Conservation (phyloP, 2,329 filamentous ascomycete genomes). For the Neonectria ditissima region DNA sequence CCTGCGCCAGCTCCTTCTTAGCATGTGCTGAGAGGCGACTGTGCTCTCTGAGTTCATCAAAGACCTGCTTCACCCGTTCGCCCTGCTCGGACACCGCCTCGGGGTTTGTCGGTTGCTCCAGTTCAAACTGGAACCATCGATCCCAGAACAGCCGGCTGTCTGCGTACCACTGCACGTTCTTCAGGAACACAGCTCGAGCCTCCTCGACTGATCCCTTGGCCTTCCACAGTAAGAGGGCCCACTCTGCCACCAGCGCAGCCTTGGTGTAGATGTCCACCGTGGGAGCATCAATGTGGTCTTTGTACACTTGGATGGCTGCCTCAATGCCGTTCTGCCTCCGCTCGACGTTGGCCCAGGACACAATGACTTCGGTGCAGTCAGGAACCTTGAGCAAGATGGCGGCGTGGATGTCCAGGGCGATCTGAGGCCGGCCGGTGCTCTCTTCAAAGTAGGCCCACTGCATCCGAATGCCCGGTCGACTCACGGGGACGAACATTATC, state of each 20-base stretch:
- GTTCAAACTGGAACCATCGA: slow-evolving; percentile 88
- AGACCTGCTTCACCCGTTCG: slow-evolving; percentile 82
- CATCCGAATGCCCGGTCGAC: slow-evolving; percentile 83
- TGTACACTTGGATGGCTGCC: slow-evolving; percentile 85
- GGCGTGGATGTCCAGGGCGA: slow-evolving; percentile 86
- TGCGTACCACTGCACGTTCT: slow-evolving; percentile 85
- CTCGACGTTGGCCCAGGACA: slow-evolving; percentile 87
- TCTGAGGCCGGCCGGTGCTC: slow-evolving; percentile 78
- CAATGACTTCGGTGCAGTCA: slow-evolving; percentile 86
- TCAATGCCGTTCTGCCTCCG: slow-evolving; percentile 87
- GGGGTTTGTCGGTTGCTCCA: slow-evolving; percentile 79
- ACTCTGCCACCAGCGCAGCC: slow-evolving; percentile 87
- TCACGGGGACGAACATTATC: slow-evolving; percentile 87
- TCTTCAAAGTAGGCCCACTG: slow-evolving; percentile 98
- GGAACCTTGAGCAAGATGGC: slow-evolving; percentile 82
- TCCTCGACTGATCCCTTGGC: slow-evolving; percentile 83
- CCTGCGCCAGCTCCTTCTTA: slow-evolving; percentile 80
- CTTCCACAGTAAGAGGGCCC: slow-evolving; percentile 89
- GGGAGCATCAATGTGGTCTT: slow-evolving; percentile 80
- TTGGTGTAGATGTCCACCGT: slow-evolving; percentile 83
- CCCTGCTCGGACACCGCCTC: slow-evolving; percentile 74
- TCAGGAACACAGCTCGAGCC: slow-evolving; percentile 84
- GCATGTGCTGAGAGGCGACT: slow-evolving; percentile 75
- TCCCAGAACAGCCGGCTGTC: slow-evolving; percentile 92
- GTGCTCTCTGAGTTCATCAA: slow-evolving; percentile 79